phyloP scores from a whole-genome alignment of 495 filamentous ascomycete species.

The Hypoxylon trugodes region DNA sequence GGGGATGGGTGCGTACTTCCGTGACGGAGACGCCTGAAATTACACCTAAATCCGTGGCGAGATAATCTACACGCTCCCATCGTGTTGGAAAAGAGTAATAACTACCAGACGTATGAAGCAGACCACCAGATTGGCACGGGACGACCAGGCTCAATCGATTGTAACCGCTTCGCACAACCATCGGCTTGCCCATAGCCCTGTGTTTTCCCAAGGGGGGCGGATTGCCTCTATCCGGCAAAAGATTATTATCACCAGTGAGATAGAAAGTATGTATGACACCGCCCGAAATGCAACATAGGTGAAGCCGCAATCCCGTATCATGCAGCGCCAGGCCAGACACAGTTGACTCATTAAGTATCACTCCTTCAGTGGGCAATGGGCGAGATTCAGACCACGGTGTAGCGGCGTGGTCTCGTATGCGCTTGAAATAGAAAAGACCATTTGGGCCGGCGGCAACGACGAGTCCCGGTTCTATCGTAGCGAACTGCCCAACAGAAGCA shows the following conservation, averaged over 20 bases:
- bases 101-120: slow-evolving; percentile 26
- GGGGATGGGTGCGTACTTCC: neutral
- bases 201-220: slow-evolving; percentile 9
- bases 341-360: slow-evolving; percentile 24
- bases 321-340: slow-evolving; percentile 27
- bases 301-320: slow-evolving; percentile 9
- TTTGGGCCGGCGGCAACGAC: slow-evolving; percentile 28
- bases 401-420: slow-evolving; percentile 26
- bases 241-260: slow-evolving; percentile 8
- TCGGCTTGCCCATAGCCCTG: slow-evolving; percentile 15
- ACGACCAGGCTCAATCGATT: slow-evolving; percentile 25
- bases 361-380: slow-evolving; percentile 14
- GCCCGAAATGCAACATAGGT: slow-evolving; percentile 25
- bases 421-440: slow-evolving; percentile 35
- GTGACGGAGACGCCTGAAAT: slow-evolving; percentile 30
- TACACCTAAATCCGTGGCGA: slow-evolving; percentile 28
- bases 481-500: slow-evolving; percentile 35
- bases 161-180: neutral
- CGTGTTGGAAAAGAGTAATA: neutral
- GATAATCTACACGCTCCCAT: slow-evolving; percentile 21
- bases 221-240: slow-evolving; percentile 14
- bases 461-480: slow-evolving; percentile 23
- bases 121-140: slow-evolving; percentile 36
- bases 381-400: slow-evolving; percentile 31
- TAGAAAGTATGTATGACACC: slow-evolving; percentile 23